These are phyloP conservation scores for Gracilariopsis chorda DNA, from an alignment of 23 red algal genomes.

Conservation along the genomic window DNA sequence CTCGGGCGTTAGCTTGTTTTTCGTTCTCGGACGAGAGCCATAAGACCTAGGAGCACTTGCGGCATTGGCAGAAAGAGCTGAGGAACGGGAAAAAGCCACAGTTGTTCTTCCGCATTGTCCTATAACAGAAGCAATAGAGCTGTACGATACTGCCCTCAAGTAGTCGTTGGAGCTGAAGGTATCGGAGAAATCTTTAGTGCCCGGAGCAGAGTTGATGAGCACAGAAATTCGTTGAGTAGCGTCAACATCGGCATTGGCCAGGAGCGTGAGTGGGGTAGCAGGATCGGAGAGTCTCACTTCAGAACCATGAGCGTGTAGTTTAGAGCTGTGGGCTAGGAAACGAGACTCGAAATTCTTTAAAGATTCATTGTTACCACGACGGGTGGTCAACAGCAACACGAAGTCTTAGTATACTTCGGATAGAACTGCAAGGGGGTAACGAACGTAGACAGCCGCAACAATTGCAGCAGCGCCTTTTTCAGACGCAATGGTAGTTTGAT, in stretches of 20 bases:
- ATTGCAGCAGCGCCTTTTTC: background rate
- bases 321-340: no score
- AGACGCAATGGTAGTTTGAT: background rate
- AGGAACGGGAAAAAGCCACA: background rate
- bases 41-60: background rate
- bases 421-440: slow-evolving; percentile 13
- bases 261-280: background rate
- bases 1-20: background rate
- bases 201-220: background rate
- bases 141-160: background rate
- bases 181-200: background rate
- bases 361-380: slow-evolving; percentile 6
- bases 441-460: slow-evolving; percentile 14
- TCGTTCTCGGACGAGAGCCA: background rate
- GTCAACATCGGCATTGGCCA: background rate
- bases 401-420: background rate
- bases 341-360: slow-evolving; percentile 28
- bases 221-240: slow-evolving; percentile 27
- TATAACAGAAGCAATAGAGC: background rate
- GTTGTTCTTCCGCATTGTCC: background rate
- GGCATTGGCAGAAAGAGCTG: background rate
- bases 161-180: background rate
- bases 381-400: background rate
- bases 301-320: background rate
- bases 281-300: background rate